Conservation (phyloP, 805 yeast species). For the Starmera caribaea region DNA sequence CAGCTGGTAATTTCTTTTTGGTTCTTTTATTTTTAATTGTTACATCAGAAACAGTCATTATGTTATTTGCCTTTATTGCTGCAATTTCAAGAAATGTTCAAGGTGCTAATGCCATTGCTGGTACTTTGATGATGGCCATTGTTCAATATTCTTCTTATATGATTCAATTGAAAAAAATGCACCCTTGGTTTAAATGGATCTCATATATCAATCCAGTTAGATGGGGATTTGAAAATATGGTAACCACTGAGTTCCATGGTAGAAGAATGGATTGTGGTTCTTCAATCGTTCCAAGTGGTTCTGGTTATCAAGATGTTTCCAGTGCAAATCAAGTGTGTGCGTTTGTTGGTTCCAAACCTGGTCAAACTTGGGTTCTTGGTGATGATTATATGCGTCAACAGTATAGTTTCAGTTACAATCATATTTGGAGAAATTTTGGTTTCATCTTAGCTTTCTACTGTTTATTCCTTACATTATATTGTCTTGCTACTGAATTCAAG, state of each 20-base stretch:
- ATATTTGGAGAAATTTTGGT: conserved; percentile 80
- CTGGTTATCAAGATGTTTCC: conserved; percentile 33
- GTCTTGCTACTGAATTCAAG: conserved; percentile 43
- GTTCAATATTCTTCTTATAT: conserved; percentile 57
- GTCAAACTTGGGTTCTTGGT: conserved; percentile 46
- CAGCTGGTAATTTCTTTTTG: conserved; percentile 46
- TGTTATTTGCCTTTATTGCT: conserved; percentile 46
- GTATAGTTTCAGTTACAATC: conserved; percentile 42
- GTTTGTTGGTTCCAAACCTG: conserved; percentile 50
- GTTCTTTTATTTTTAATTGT: conserved; percentile 35
- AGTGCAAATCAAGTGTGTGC: conserved; percentile 41
- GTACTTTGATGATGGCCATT: conserved; percentile 39
- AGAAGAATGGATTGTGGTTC: conserved; percentile 43
- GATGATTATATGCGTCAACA: conserved; percentile 39
- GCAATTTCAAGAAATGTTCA: conserved; percentile 37
- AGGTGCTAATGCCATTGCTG: conserved; percentile 54
- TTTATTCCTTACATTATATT: conserved; percentile 43
- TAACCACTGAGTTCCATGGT: conserved; percentile 57
- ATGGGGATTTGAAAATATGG: conserved; percentile 52
- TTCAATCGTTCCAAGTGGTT: conserved; percentile 53
- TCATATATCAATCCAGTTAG: conserved; percentile 47
- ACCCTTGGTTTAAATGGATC: conserved; percentile 67
- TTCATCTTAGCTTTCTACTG: conserved; percentile 43
- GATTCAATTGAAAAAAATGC: conserved; percentile 51
- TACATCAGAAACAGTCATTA: conserved; percentile 36